Conservation (phyloP, 306 rosid species). For the Cajanus cajan region DNA sequence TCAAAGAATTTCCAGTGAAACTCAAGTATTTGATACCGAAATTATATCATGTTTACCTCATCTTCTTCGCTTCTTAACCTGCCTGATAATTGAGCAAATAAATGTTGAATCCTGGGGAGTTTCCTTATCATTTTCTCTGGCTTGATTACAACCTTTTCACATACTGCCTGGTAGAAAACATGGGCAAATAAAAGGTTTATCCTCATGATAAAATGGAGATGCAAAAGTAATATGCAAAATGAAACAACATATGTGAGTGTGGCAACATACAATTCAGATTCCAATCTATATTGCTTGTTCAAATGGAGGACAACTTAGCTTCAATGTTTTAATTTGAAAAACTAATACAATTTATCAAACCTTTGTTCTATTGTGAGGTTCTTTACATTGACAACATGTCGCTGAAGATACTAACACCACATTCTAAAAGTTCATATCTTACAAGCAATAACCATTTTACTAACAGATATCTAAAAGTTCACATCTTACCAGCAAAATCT, state of each 20-base stretch:
- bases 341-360: background rate
- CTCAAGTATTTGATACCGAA: background rate
- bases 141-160: constrained; percentile 57
- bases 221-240: constrained; percentile 7
- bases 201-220: constrained; percentile 10
- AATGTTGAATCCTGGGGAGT: constrained; percentile 87
- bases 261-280: background rate
- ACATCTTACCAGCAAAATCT: background rate
- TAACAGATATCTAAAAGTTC: background rate
- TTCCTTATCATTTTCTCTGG: constrained; percentile 74
- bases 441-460: background rate
- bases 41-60: constrained; percentile 60
- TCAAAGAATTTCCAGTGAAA: background rate
- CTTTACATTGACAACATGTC: background rate
- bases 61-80: constrained; percentile 73
- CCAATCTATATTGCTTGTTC: background rate
- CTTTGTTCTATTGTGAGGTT: background rate
- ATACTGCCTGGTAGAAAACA: constrained; percentile 58
- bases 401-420: background rate
- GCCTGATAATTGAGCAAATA: constrained; percentile 73
- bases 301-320: background rate
- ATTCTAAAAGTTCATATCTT: background rate
- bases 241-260: background rate
- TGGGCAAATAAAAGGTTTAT: background rate
- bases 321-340: background rate